Base-by-base conservation (phyloP, 2,329 filamentous ascomycete genomes). In the Coniochaeta hoffmannii region DNA sequence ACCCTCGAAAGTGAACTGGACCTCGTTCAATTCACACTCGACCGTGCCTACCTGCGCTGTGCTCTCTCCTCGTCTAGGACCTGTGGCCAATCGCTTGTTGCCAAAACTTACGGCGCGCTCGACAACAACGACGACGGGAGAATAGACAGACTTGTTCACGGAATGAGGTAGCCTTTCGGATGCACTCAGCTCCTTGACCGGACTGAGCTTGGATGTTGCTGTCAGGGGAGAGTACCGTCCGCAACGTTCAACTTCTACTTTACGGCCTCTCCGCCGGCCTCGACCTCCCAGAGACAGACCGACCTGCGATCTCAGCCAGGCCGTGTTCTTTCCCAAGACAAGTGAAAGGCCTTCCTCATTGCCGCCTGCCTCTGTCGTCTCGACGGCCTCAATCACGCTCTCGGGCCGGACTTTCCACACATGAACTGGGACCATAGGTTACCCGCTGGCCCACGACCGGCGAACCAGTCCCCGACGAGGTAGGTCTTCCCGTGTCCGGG, bases 141-240 rank as follows among this genome's bases (percentile, higher is more conserved):
- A 26, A 26, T 24, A 41, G 15, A 41, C 22, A 46, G 10, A 46
- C 19, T 46, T 46, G n/a, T 28, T 52, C 44, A 65, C 77, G 79
- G 76, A 77, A 83, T 83, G 80, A 76, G 78, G 79, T 82, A 82
- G 76, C 72, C 70, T 67, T 68, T 70, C 73, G 71, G 70, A 72
- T 73, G 72, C 69, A 70, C 78, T 81, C 79, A 81, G 78, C 75
- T 81, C 79, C 80, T 73, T 79, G 71, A 76, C 74, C 72, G 80
- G 80, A 82, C 80, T 82, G 78, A 78, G 77, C 71, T 59, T 57
- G 35, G 50, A 46, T 50, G 46, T 46, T 53, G 50, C 31, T 38
- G 41, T 55, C 41, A 51, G 30, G 56, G 49, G 50, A 53, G 26
- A 54, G 28, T 32, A 19, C 50, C 50, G 32, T n/a, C 49, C 30